A percentile compares a stretch with the other conserved stretches of the same genome.
Evolutionary conservation across 495 filamentous ascomycete genomes (phyloP).

Genomic region (Penicillium desertorum): DNA sequence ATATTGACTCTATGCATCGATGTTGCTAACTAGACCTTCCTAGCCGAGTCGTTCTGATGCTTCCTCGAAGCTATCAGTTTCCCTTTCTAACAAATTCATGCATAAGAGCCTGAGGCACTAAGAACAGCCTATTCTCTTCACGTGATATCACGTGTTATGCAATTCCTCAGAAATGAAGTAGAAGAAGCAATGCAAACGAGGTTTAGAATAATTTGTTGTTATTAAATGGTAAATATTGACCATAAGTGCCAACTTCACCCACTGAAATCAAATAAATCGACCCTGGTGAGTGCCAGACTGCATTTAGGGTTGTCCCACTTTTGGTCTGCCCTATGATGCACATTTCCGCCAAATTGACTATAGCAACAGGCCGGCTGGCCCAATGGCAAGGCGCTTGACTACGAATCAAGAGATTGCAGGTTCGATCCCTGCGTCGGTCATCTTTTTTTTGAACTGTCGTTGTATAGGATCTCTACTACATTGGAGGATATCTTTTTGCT

Average conservation of each 20-base stretch:
- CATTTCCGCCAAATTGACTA: no score
- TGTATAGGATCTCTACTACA: no score
- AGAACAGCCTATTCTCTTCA: no score
- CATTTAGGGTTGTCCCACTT: neutral
- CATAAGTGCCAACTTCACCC: neutral
- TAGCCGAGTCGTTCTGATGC: neutral
- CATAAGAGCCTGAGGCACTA: no score
- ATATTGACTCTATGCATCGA: neutral
- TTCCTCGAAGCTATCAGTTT: no score
- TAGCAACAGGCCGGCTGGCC: slow-evolving; percentile 56
- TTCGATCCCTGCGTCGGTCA: slow-evolving; percentile 44
- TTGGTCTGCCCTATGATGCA: neutral
- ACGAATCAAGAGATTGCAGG: slow-evolving; percentile 64
- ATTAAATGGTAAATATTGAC: neutral
- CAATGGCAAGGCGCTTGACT: slow-evolving; percentile 73
- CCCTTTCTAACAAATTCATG: no score
- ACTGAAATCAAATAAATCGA: neutral
- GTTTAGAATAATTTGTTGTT: neutral
- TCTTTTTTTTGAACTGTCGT: neutral
- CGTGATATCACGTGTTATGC: neutral
- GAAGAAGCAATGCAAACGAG: neutral
- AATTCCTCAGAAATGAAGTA: neutral
- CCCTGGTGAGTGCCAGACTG: neutral
- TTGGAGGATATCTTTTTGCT: no score
- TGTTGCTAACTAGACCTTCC: neutral